A percentile compares a stretch with the other conserved stretches of the same genome.
These are phyloP conservation scores for Ocimum tenuiflorum DNA, from an alignment of 257 asterid species.

Conservation along the genomic window DNA sequence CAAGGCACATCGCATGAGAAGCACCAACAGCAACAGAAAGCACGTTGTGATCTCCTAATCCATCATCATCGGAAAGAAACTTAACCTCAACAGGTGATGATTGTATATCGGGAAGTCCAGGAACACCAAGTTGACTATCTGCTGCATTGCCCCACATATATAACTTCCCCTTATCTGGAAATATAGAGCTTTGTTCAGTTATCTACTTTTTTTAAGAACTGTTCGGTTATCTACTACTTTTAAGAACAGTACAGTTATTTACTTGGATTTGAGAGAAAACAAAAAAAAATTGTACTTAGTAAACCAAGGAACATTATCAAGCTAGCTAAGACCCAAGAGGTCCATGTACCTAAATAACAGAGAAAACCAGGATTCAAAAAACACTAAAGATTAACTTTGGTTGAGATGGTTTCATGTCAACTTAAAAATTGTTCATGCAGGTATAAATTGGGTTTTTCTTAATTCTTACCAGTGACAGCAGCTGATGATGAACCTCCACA, in stretches of 20 bases:
- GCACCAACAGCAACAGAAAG: slow-evolving; percentile 74
- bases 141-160: slow-evolving; percentile 92
- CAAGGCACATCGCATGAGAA: slow-evolving; percentile 87
- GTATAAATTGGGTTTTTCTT: slow-evolving; percentile 17
- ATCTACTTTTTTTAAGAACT: too few relatives aligned
- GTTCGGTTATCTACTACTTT: not conserved
- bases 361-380: not conserved
- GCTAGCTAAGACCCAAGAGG: not conserved
- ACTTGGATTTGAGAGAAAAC: not conserved
- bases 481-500: slow-evolving; percentile 97
- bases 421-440: not conserved
- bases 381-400: not conserved
- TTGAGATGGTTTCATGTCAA: not conserved
- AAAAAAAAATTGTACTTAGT: not conserved
- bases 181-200: not conserved
- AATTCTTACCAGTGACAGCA: slow-evolving; percentile 78
- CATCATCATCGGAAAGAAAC: slow-evolving; percentile 71
- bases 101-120: slow-evolving; percentile 72
- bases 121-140: slow-evolving; percentile 79
- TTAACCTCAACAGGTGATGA: slow-evolving; percentile 71
- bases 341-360: not conserved
- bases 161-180: slow-evolving; percentile 66
- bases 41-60: slow-evolving; percentile 48
- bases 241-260: too few relatives aligned
- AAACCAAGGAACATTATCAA: not conserved